Base-by-base conservation (phyloP, 1,284 basidiomycete species). In the Amylostereum areolatum region DNA sequence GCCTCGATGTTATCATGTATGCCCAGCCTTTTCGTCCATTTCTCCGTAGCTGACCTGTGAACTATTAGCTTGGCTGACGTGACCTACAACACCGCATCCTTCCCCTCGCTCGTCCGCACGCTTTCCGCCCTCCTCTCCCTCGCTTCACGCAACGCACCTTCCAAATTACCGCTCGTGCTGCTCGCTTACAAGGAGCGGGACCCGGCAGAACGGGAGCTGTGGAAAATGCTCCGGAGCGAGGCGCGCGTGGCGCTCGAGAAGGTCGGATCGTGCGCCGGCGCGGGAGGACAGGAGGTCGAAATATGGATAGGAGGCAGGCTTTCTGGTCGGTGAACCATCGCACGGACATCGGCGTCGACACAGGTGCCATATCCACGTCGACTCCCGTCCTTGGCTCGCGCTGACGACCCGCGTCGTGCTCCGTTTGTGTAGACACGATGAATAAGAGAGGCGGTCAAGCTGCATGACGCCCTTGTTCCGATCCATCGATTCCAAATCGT, bases 141-240 rank as follows among this genome's bases (percentile, higher is more conserved):
- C 34, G 24, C 47, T 34, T 2, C 48, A 18, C 52, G 92, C 91
- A 25, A 52, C 24, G 47, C 50, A 58, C 34, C 52, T 11, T 59
- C 32, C 11, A 52, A 53, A 37, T 54, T 66, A 5, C 81, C 83
- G 1, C 54, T 72, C 2, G 68, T 92, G 3, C 56, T 93, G 3
- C 62, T 94, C 35, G 89, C 86, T 2, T 93, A 92, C 70, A 92
- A 94, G 60, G 81, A 92, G 62, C 80, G 90, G 31, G 85, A 94
- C 60, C 59, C 70, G 0, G 78, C 77, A 0, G 92, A 94, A 65
- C 69, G 89, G 39, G 73, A 71, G 2, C 66, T 93, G 27, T 93
- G 90, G 89, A 66, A 68, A 5, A 72, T 81, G 68, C 57, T 66
- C 55, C 66, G 75, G n/a, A 58, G 63, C 12, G 67, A 68, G 0